These are phyloP conservation scores for Camellia japonica DNA, from an alignment of 148 eudicot species.

Conservation along the genomic window DNA sequence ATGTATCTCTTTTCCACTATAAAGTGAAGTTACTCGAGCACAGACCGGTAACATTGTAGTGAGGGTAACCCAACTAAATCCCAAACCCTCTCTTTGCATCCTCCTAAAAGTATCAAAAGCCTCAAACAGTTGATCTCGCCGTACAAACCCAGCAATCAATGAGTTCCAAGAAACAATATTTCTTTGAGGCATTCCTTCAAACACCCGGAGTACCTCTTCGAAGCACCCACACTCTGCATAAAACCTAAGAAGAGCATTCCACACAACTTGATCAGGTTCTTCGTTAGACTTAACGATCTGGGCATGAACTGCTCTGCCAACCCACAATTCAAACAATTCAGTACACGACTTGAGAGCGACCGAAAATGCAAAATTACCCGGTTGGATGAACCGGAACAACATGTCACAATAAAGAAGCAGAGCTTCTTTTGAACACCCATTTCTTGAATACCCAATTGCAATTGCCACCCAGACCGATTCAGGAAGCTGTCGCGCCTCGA, in stretches of 20 bases:
- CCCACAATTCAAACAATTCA: slow-evolving; percentile 14
- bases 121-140: slow-evolving; percentile 24
- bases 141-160: slow-evolving; percentile 28
- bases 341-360: slow-evolving; percentile 32
- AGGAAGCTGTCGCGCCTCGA: no score
- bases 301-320: slow-evolving; percentile 38
- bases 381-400: slow-evolving; percentile 22
- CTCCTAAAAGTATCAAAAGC: slow-evolving; percentile 32
- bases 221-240: slow-evolving; percentile 39
- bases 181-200: slow-evolving; percentile 39
- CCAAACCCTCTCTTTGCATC: slow-evolving; percentile 35
- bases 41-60: slow-evolving; percentile 31
- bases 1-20: slow-evolving; percentile 43
- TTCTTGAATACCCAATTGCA: no score
- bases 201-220: slow-evolving; percentile 28
- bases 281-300: slow-evolving; percentile 34
- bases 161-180: slow-evolving; percentile 40
- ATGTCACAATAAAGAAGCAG: slow-evolving; percentile 27
- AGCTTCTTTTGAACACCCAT: no score
- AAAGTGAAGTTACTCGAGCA: slow-evolving; percentile 26
- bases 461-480: no score
- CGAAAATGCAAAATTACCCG: slow-evolving; percentile 36
- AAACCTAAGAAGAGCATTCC: slow-evolving; percentile 33
- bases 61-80: slow-evolving; percentile 40
- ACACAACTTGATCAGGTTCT: slow-evolving; percentile 37